A percentile compares a stretch with the other conserved stretches of the same genome.
These are phyloP conservation scores for Hymenoscyphus fraxineus DNA, from an alignment of 2,329 filamentous ascomycete genomes.

Conservation along the genomic window DNA sequence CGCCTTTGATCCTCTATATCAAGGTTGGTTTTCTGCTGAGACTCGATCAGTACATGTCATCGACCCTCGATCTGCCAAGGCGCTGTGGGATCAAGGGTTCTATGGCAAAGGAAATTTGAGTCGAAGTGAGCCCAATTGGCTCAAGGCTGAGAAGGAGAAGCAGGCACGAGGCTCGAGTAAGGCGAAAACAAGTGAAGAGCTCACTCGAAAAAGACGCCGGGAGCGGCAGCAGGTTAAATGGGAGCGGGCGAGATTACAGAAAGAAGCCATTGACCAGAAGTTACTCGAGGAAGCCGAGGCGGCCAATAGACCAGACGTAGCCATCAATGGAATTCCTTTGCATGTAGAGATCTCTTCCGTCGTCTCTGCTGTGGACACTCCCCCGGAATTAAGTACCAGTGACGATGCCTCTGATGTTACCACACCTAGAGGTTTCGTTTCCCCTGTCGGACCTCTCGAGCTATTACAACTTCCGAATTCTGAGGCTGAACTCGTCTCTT, in stretches of 20 bases:
- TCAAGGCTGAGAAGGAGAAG: constrained; percentile 74
- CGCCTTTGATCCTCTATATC: constrained; percentile 62
- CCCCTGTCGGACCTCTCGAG: constrained; percentile 34
- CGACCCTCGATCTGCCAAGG: constrained; percentile 69
- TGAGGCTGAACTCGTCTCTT: constrained; percentile 34
- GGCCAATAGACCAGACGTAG: constrained; percentile 8
- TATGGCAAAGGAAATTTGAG: constrained; percentile 93
- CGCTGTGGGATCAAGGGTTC: constrained; percentile 94
- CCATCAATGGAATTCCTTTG: constrained; percentile 12
- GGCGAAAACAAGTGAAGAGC: constrained; percentile 73
- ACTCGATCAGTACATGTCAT: constrained; percentile 83
- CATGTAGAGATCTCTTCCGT: constrained; percentile 9
- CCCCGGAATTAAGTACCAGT: constrained; percentile 8
- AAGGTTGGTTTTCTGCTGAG: constrained; percentile 74
- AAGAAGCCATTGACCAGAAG: constrained; percentile 75
- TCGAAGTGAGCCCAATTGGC: constrained; percentile 91
- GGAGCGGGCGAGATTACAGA: constrained; percentile 83
- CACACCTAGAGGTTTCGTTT: constrained; percentile 4
- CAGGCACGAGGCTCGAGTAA: constrained; percentile 53
- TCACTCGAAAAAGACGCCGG: constrained; percentile 70
- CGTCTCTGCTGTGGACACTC: constrained; percentile 2
- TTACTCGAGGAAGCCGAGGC: constrained; percentile 48
- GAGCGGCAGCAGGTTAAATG: constrained; percentile 84
- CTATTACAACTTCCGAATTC: constrained; percentile 55
- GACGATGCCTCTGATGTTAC: constrained; percentile 2